Evolutionary conservation across 257 asterid genomes (phyloP).

Genomic region (Hygrophila difformis): DNA sequence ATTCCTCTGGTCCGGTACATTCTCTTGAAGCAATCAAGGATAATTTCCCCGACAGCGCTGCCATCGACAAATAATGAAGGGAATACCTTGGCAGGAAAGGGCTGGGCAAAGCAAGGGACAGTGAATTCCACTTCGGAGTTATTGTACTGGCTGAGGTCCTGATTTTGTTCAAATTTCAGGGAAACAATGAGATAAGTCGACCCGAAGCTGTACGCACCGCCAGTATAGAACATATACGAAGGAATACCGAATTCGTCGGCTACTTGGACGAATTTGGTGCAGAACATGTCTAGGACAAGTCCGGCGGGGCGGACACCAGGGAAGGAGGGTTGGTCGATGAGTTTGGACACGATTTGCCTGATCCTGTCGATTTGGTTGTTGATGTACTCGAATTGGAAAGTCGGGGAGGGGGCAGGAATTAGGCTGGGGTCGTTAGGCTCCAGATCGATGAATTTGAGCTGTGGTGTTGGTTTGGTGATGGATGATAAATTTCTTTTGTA

Average conservation of each 20-base stretch:
- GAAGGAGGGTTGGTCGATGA: constrained; percentile 3
- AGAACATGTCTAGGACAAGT: constrained; percentile 33
- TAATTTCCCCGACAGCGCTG: background rate
- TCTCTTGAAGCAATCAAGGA: background rate
- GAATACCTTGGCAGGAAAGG: background rate
- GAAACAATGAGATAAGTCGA: constrained; percentile 15
- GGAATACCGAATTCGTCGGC: constrained; percentile 26
- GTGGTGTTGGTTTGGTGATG: too few relatives aligned
- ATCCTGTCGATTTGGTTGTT: constrained; percentile 20
- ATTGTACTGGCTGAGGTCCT: constrained; percentile 11
- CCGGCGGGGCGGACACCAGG: constrained; percentile 14
- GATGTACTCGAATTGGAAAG: constrained; percentile 12
- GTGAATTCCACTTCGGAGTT: background rate
- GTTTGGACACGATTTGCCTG: constrained; percentile 19
- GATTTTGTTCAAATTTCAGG: constrained; percentile 17
- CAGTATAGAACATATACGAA: constrained; percentile 23
- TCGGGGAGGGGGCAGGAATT: too few relatives aligned
- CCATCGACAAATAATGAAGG: constrained; percentile 2
- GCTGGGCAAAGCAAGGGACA: background rate
- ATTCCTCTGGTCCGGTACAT: background rate
- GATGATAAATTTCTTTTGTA: too few relatives aligned
- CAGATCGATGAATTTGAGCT: too few relatives aligned
- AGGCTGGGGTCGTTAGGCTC: too few relatives aligned
- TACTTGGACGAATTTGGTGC: constrained; percentile 22
- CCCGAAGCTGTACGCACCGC: constrained; percentile 3